These are phyloP conservation scores for Aspergillus steynii DNA, from an alignment of 495 filamentous ascomycete genomes.

Conservation along the genomic window DNA sequence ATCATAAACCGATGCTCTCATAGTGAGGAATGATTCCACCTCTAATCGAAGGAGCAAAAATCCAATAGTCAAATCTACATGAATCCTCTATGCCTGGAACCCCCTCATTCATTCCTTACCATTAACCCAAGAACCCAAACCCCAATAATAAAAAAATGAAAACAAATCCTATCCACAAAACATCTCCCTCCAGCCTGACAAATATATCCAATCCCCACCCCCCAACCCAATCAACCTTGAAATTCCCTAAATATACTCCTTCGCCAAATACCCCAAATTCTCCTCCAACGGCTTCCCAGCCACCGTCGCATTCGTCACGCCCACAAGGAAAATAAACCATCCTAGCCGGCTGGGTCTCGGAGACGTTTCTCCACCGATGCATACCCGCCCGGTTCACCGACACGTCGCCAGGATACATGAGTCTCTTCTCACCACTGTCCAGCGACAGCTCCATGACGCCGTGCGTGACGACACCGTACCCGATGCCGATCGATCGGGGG, in stretches of 20 bases:
- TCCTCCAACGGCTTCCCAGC: not conserved
- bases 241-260: not conserved
- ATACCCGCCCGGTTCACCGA: conserved; percentile 66
- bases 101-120: too few relatives aligned
- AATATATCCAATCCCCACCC: not conserved
- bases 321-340: conserved; percentile 1
- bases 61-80: too few relatives aligned
- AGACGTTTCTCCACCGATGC: conserved; percentile 63
- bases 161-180: too few relatives aligned
- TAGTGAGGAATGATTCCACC: too few relatives aligned
- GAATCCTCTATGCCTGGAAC: too few relatives aligned
- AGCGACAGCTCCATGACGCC: conserved; percentile 62
- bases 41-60: too few relatives aligned
- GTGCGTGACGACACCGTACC: conserved; percentile 68
- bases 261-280: not conserved
- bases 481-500: conserved; percentile 65
- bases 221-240: too few relatives aligned
- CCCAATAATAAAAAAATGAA: too few relatives aligned
- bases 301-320: not conserved
- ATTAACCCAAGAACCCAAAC: too few relatives aligned
- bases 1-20: too few relatives aligned
- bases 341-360: not conserved
- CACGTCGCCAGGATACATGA: conserved; percentile 62
- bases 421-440: conserved; percentile 56
- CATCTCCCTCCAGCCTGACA: too few relatives aligned